Evolutionary conservation across 164 flowering plant genomes (phyloP).

Genomic region (Tinospora cordifolia): DNA sequence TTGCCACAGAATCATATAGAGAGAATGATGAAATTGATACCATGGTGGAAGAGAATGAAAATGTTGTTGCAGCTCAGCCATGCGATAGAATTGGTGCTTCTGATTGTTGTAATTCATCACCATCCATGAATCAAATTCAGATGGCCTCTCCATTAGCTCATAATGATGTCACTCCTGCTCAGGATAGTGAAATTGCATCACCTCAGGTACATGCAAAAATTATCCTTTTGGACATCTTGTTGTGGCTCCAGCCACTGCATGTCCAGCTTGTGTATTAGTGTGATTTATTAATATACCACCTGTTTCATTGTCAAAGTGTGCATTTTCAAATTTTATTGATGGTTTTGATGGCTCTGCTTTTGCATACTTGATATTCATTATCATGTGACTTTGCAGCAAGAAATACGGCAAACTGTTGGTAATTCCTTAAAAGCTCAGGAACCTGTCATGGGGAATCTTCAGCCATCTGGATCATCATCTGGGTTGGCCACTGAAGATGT

Average conservation of each 20-base stretch:
- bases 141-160: constrained; percentile 3
- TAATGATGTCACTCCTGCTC: not conserved
- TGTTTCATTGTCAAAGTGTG: no score
- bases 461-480: constrained; percentile 13
- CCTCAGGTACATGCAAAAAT: constrained; percentile 19
- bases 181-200: constrained; percentile 13
- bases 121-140: constrained; percentile 8
- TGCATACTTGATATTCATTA: no score
- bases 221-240: not conserved
- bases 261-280: no score
- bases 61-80: constrained; percentile 7
- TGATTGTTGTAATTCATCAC: not conserved
- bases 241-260: no score
- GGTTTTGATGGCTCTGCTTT: no score
- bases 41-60: not conserved
- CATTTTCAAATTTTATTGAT: no score
- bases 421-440: constrained; percentile 15
- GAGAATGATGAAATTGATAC: constrained; percentile 14
- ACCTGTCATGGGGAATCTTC: constrained; percentile 9
- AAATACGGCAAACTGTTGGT: not conserved
- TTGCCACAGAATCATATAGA: not conserved
- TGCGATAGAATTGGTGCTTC: constrained; percentile 10
- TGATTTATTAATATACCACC: no score
- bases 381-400: no score
- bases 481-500: constrained; percentile 12